Conservation (phyloP, 345 rosid genomes). For the Zanthoxylum bungeanum region DNA sequence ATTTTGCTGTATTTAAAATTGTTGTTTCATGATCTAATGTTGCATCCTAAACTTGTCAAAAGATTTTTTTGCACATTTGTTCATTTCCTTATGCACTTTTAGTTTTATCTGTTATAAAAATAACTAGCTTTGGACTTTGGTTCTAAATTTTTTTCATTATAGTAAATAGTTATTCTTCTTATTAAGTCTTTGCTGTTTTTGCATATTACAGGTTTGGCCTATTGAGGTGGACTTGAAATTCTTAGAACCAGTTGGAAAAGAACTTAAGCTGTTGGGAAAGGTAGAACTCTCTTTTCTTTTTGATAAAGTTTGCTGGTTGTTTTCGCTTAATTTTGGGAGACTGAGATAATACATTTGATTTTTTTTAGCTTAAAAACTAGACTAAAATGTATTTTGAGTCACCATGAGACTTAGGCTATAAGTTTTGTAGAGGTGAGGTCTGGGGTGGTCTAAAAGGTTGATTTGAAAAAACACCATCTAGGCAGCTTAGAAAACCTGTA, state of each 20-base stretch:
- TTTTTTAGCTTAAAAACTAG: not conserved
- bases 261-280: conserved; percentile 79
- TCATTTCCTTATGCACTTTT: not conserved
- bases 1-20: not conserved
- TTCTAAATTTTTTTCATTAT: not conserved
- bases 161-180: not conserved
- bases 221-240: conserved; percentile 71
- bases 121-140: not conserved
- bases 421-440: no score
- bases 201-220: conserved; percentile 76
- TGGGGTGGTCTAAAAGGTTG: no score
- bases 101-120: not conserved
- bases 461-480: no score
- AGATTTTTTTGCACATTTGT: not conserved
- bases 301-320: not conserved
- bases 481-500: not conserved
- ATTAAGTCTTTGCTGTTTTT: conserved; percentile 4
- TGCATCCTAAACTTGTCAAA: not conserved
- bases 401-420: not conserved
- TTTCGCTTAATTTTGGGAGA: not conserved
- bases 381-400: no score
- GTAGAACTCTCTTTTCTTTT: conserved; percentile 27
- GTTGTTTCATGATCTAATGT: not conserved
- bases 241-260: conserved; percentile 76
- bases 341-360: not conserved